Conservation (phyloP, 2,329 filamentous ascomycete species). For the Arthrobotrys megalospora region DNA sequence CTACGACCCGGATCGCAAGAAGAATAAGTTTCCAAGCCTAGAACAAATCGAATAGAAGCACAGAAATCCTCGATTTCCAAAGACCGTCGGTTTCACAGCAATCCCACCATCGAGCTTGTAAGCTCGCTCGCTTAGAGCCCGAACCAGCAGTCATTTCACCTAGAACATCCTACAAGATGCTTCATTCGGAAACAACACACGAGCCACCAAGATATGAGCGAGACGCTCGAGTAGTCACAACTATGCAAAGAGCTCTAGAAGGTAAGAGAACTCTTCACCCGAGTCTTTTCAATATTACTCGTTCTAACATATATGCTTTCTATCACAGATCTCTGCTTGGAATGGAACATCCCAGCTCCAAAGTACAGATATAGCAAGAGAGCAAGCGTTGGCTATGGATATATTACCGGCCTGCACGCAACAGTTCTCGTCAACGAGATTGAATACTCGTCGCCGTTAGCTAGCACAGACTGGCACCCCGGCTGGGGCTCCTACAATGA, state of each 20-base stretch:
- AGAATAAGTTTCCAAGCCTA: background rate
- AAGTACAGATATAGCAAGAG: constrained; percentile 58
- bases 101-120: background rate
- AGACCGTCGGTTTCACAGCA: constrained; percentile 6
- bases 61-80: constrained; percentile 13
- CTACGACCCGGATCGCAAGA: constrained; percentile 3
- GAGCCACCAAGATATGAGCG: constrained; percentile 57
- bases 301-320: constrained; percentile 18
- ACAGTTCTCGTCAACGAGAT: constrained; percentile 58
- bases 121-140: constrained; percentile 24
- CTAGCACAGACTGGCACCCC: constrained; percentile 56
- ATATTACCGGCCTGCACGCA: constrained; percentile 53
- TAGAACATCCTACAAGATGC: constrained; percentile 39
- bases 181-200: constrained; percentile 59
- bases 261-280: constrained; percentile 30
- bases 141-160: constrained; percentile 6
- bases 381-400: constrained; percentile 41
- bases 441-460: constrained; percentile 59
- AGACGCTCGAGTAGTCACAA: constrained; percentile 51
- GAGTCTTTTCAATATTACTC: background rate
- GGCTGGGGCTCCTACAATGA: constrained; percentile 60
- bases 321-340: constrained; percentile 41
- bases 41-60: constrained; percentile 2
- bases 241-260: constrained; percentile 58
- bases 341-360: constrained; percentile 55